Conservation (phyloP, 768 basidiomycete genomes). For the Mrakia frigida region DNA sequence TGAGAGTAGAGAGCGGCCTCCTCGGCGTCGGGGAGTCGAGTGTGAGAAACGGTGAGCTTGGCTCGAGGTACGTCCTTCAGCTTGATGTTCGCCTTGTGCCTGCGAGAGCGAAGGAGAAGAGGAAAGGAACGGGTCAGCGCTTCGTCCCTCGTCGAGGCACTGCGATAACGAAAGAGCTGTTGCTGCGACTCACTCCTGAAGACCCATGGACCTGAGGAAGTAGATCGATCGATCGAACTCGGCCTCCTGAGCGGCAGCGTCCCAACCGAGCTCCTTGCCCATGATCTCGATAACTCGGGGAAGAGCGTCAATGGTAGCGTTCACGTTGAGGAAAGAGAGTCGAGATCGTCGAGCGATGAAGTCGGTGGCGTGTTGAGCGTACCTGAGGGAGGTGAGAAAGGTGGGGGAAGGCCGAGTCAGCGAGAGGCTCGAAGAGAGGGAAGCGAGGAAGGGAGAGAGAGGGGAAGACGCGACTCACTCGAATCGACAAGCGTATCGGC, state of each 20-base stretch:
- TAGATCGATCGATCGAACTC: conserved; percentile 26
- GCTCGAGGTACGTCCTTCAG: conserved; percentile 39
- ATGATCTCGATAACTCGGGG: conserved; percentile 87
- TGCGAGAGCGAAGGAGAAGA: neutral
- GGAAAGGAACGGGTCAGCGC: neutral
- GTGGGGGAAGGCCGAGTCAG: neutral
- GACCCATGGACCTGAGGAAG: conserved; percentile 30
- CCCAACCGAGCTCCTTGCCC: conserved; percentile 79
- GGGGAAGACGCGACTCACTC: conserved; percentile 48
- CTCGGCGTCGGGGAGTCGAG: conserved; percentile 38
- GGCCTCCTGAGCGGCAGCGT: conserved; percentile 37
- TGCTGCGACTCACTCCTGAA: conserved; percentile 22
- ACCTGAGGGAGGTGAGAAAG: conserved; percentile 41
- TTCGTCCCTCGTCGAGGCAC: neutral
- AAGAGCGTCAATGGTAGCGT: conserved; percentile 74
- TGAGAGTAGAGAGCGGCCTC: conserved; percentile 48
- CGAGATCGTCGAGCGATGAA: conserved; percentile 87
- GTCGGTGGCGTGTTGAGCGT: conserved; percentile 85
- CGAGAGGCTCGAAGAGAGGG: neutral
- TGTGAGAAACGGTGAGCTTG: conserved; percentile 34
- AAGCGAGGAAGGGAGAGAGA: neutral
- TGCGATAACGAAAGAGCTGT: neutral
- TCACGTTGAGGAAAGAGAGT: conserved; percentile 88
- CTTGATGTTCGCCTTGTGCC: conserved; percentile 36
- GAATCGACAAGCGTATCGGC: conserved; percentile 76